Conservation (phyloP, 2,329 filamentous ascomycete species). For the Fusarium floridanum region DNA sequence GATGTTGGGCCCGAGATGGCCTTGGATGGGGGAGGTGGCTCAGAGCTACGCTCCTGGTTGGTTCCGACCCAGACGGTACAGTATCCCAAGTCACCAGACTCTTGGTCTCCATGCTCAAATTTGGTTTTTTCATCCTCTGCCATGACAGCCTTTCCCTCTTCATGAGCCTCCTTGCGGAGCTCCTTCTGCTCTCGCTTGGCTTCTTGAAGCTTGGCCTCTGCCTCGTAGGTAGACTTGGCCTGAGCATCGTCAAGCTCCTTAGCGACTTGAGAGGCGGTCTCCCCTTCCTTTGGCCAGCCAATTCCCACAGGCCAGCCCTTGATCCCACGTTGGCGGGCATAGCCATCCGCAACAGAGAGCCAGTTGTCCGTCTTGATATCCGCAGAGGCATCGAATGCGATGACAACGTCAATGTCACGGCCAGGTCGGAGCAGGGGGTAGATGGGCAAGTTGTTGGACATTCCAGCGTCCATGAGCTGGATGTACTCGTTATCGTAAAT, state of each 20-base stretch:
- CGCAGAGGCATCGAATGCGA: slow-evolving; percentile 94
- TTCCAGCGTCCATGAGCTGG: slow-evolving; percentile 94
- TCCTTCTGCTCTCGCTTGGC: slow-evolving; percentile 65
- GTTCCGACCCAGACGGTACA: slow-evolving; percentile 97
- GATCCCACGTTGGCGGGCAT: slow-evolving; percentile 88
- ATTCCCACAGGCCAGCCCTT: slow-evolving; percentile 95
- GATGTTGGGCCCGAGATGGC: slow-evolving; percentile 72
- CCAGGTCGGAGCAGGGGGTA: slow-evolving; percentile 93
- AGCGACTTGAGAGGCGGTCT: slow-evolving; percentile 70
- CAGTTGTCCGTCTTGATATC: slow-evolving; percentile 96
- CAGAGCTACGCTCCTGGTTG: slow-evolving; percentile 76
- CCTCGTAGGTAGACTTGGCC: slow-evolving; percentile 69
- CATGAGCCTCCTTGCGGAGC: slow-evolving; percentile 42
- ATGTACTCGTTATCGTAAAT: slow-evolving; percentile 79
- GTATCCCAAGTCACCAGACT: slow-evolving; percentile 79
- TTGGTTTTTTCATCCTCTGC: slow-evolving; percentile 50
- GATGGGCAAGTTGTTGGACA: slow-evolving; percentile 98
- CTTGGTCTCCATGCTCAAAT: slow-evolving; percentile 58
- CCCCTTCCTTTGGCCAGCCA: slow-evolving; percentile 84
- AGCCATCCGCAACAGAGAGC: slow-evolving; percentile 94
- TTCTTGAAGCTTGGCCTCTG: slow-evolving; percentile 72
- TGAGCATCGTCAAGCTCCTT: slow-evolving; percentile 76
- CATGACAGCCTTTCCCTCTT: slow-evolving; percentile 41
- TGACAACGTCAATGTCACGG: slow-evolving; percentile 87
- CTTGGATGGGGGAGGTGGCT: slow-evolving; percentile 65